phyloP scores from a whole-genome alignment of 1,139 yeast genomes.

The Arxiozyma slooffiae region DNA sequence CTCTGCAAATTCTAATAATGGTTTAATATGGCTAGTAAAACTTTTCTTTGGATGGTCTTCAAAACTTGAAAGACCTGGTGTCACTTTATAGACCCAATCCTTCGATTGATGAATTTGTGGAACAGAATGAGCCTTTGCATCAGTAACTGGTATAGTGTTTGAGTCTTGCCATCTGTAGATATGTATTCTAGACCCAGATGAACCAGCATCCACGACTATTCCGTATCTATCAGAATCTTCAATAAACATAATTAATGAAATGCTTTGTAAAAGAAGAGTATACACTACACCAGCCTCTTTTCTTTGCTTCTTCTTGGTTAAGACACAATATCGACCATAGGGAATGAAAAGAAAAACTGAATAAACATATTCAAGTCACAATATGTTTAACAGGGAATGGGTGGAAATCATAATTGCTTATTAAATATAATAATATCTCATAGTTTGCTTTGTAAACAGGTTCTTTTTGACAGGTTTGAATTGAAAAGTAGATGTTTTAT shows the following conservation, averaged over 20 bases:
- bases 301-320: background rate
- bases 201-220: slow-evolving; percentile 71
- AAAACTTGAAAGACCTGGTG: slow-evolving; percentile 62
- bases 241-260: background rate
- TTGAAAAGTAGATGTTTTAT: too few species aligned
- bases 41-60: slow-evolving; percentile 40
- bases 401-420: too few species aligned
- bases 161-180: slow-evolving; percentile 60
- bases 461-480: background rate
- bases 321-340: too few species aligned
- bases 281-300: too few species aligned
- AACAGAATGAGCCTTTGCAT: slow-evolving; percentile 38
- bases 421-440: too few species aligned
- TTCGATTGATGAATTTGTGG: slow-evolving; percentile 53
- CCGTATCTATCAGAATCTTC: slow-evolving; percentile 39
- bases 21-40: slow-evolving; percentile 52
- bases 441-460: background rate
- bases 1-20: slow-evolving; percentile 49
- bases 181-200: slow-evolving; percentile 69
- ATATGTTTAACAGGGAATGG: too few species aligned
- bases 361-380: background rate
- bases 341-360: background rate
- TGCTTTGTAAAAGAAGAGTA: background rate
- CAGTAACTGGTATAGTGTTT: slow-evolving; percentile 20
- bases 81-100: slow-evolving; percentile 51